Base-by-base conservation (phyloP, 2,329 filamentous ascomycete species). In the Lachnellula cervina region DNA sequence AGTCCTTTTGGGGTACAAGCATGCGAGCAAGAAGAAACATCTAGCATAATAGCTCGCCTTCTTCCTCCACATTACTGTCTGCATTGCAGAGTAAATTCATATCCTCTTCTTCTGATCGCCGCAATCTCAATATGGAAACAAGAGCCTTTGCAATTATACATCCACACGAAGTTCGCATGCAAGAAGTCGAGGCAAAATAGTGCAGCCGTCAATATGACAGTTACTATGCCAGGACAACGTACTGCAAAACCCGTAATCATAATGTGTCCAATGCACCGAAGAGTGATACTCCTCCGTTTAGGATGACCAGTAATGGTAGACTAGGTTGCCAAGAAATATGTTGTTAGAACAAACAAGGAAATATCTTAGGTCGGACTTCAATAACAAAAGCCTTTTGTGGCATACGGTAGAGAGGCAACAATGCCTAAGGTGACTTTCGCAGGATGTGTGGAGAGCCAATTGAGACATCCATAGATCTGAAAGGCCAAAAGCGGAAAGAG, bases 231-330 rank as follows among this genome's bases (percentile, higher is more conserved):
- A 63, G 51, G 52, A 58, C 60, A 62, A 60, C 58, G 49, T 50
- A 60, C 60, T 64, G 77, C 78, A 80, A 80, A 80, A 80, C 75
- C 72, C 75, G 75, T 81, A 82, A 81, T 71, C 76, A 81, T 81
- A 72, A 80, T 77, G 74, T 82, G 77, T 82, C 80, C 80, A 82
- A 82, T 76, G 73, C 77, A 74, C 77, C 74, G 73, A 68, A 74
- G 73, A 75, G 73, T 70, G 73, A 76, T 76, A 72, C 71, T 71
- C 68, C 69, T 70, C 70, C 73, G 76, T 70, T 75, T 82, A 82
- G 78, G 77, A 81, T 82, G 78, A 79, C 72, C 71, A 72, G 75
- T 77, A 76, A 80, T 69, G 63, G 64, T 68, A 62, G 54, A 67
- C 62, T 70, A 70, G 61, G 56, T 69, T 66, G 64, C 59, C 55